Evolutionary conservation across 2,329 filamentous ascomycete species (phyloP).

Genomic region (Neofusicoccum sp.): DNA sequence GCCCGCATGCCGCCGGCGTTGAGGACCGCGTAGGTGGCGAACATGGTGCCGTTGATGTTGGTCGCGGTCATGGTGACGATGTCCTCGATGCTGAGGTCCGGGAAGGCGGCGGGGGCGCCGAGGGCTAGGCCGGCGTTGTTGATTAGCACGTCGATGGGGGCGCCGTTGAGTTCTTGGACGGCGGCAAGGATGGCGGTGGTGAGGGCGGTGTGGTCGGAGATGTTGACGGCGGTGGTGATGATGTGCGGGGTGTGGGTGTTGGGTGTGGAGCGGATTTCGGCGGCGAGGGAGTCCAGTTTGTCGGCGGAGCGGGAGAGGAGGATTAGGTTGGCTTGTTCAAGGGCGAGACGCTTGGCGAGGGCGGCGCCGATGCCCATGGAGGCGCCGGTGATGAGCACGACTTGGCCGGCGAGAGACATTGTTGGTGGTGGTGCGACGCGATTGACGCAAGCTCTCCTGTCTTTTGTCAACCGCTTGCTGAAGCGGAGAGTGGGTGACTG

Average conservation of each 20-base stretch:
- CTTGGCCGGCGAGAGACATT: conserved; percentile 34
- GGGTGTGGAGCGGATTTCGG: conserved; percentile 24
- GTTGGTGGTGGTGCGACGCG: neutral
- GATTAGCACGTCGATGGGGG: conserved; percentile 49
- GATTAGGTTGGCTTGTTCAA: conserved; percentile 45
- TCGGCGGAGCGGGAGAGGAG: conserved; percentile 45
- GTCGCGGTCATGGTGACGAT: conserved; percentile 52
- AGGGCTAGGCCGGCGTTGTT: conserved; percentile 55
- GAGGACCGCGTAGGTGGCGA: conserved; percentile 48
- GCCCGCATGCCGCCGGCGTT: conserved; percentile 46
- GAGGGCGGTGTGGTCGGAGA: conserved; percentile 36
- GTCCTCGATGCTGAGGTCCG: conserved; percentile 44
- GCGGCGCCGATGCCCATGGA: conserved; percentile 53
- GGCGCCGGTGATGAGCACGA: conserved; percentile 38
- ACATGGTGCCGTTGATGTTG: conserved; percentile 54
- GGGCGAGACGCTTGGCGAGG: conserved; percentile 45
- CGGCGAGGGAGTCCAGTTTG: conserved; percentile 30
- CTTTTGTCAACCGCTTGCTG: too few species aligned
- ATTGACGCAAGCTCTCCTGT: too few species aligned
- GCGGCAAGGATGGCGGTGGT: conserved; percentile 35
- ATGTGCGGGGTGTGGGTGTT: conserved; percentile 18
- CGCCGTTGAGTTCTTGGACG: conserved; percentile 32
- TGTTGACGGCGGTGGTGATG: conserved; percentile 35
- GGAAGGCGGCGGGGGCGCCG: conserved; percentile 48
- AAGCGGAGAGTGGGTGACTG: too few species aligned